Evolutionary conservation across 2,329 filamentous ascomycete genomes (phyloP).

Genomic region (Aureobasidium leucospermi): DNA sequence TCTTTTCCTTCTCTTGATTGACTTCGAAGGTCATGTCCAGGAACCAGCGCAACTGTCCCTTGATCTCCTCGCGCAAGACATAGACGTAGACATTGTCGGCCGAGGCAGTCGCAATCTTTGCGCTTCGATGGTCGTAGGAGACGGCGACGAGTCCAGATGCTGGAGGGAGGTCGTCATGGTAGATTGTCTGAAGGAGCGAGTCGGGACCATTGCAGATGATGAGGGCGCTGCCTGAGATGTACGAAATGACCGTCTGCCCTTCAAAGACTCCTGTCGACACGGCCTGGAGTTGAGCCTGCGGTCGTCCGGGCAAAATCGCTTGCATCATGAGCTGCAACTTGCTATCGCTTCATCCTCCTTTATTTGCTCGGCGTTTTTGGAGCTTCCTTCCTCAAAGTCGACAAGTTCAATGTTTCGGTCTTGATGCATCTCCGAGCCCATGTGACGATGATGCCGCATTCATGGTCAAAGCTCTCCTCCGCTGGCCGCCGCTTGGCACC

Average conservation of each 20-base stretch:
- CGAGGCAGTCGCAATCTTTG: constrained; percentile 76
- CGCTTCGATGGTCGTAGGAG: constrained; percentile 70
- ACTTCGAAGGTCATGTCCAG: constrained; percentile 52
- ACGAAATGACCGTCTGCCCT: constrained; percentile 65
- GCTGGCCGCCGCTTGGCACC: background rate
- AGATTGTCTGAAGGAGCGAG: constrained; percentile 79
- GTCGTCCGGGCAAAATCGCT: constrained; percentile 71
- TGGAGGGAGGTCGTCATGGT: constrained; percentile 58
- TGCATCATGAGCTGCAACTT: constrained; percentile 47
- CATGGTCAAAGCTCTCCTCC: background rate
- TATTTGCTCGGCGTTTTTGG: background rate
- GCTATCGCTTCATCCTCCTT: background rate
- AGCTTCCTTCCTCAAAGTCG: too few species aligned
- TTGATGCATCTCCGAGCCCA: background rate
- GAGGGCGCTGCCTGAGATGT: constrained; percentile 83
- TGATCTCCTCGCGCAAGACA: constrained; percentile 64
- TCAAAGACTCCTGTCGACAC: constrained; percentile 69
- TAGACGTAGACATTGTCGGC: constrained; percentile 65
- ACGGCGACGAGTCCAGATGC: constrained; percentile 64
- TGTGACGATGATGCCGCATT: constrained; percentile 1
- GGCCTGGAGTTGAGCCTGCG: constrained; percentile 70
- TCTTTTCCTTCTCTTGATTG: constrained; percentile 37
- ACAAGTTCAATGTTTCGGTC: background rate
- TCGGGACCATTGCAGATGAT: constrained; percentile 71
- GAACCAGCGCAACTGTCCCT: constrained; percentile 65